Base-by-base conservation (phyloP, 768 basidiomycete genomes). In the Lentinula sp. region DNA sequence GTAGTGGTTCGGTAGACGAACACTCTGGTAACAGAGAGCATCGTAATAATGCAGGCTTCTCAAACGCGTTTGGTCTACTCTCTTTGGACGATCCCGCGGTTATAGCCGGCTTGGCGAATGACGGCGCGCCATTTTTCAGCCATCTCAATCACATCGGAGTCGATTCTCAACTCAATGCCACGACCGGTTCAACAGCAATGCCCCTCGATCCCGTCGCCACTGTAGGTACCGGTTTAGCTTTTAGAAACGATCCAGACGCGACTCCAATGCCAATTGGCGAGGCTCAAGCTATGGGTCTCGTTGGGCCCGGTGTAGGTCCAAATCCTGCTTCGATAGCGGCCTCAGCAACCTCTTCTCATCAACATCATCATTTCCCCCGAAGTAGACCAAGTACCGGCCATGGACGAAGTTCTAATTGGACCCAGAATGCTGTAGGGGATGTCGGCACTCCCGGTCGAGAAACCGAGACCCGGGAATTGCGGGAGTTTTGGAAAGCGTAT, bases 401-500 rank as follows among this genome's bases (percentile, higher is more conserved):
- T 31, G 59, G 59, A 39, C 50, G 48, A 15, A 46, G n/a, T 16
- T 42, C 35, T 6, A 45, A 15, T 35, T 39, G 35, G 43, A 46
- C 32, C 10, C 11, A 13, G 6, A 32, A 23, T 7, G 71, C 73
- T 5, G 46, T 64, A 40, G 37, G 23, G 2, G 55, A 56, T 1
- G 18, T 56, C 13, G 55, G 55, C 3, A 56, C 55, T 8, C 55
- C 55, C 3, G 39, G 55, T 23, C 70, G 76, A 59, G 81, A 73
- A 23, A 65, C 61, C 59, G 78, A 74, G 57, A 67, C 73, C 55
- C 73, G 77, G 56, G 86, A 89, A 64, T 67, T 89, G 68, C 75
- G 80, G 52, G 86, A 89, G 57, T 84, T 89, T 63, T 91, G 89
- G 89, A 89, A 80, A 70, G 77, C 84, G 64, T 91, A 86, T 66